Evolutionary conservation across 805 yeast species (phyloP).

Genomic region (Alloascoidea hylecoeti): DNA sequence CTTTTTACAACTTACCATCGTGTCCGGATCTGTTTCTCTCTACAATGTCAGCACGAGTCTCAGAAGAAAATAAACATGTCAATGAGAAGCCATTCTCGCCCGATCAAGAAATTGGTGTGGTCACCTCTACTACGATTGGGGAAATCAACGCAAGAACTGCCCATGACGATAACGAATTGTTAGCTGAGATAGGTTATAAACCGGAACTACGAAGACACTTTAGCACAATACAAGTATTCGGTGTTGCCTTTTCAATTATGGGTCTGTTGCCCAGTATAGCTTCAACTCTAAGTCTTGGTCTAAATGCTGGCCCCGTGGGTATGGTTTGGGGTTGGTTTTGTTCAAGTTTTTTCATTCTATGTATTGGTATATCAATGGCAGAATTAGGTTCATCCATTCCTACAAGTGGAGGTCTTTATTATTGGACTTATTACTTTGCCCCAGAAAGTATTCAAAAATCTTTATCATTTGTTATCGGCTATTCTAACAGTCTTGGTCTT

Average conservation of each 20-base stretch:
- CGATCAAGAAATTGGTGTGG: no score
- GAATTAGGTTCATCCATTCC: constrained; percentile 59
- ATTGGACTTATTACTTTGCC: constrained; percentile 55
- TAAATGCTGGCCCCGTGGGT: constrained; percentile 50
- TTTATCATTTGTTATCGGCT: constrained; percentile 48
- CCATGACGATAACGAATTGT: constrained; percentile 15
- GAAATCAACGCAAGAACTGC: no score
- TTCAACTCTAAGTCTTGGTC: constrained; percentile 35
- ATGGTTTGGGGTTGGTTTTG: constrained; percentile 65
- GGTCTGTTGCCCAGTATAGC: constrained; percentile 47
- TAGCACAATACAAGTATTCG: constrained; percentile 49
- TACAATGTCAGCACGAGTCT: no score
- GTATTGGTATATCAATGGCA: constrained; percentile 47
- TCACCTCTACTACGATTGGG: no score
- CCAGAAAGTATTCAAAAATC: constrained; percentile 37
- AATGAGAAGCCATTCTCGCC: no score
- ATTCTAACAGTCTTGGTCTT: constrained; percentile 52
- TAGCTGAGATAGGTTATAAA: constrained; percentile 48
- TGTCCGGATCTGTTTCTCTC: no score
- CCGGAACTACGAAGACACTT: constrained; percentile 52
- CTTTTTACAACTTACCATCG: no score
- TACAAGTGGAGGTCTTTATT: constrained; percentile 63
- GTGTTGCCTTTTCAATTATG: constrained; percentile 62
- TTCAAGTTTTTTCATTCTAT: constrained; percentile 39
- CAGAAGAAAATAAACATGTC: no score